Evolutionary conservation across 2,329 filamentous ascomycete genomes (phyloP).

Genomic region (Allantophomopsis lycopodina): DNA sequence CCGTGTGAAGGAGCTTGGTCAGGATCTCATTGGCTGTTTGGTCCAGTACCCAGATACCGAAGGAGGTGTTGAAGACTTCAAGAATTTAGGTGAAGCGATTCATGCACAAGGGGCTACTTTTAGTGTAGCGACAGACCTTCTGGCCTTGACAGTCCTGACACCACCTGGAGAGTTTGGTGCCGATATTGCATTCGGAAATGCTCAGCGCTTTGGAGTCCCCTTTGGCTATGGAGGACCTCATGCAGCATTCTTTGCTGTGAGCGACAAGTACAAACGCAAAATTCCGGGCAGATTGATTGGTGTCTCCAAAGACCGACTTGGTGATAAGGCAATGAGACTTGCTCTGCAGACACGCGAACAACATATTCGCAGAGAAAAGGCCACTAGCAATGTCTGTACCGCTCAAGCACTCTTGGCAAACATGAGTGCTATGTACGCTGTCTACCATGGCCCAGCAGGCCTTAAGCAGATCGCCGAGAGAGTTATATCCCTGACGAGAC

Average conservation of each 20-base stretch:
- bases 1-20: conserved; percentile 58
- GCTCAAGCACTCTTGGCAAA: conserved; percentile 89
- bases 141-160: conserved; percentile 75
- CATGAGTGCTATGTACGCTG: conserved; percentile 88
- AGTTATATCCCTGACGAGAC: conserved; percentile 56
- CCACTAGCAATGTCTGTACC: conserved; percentile 94
- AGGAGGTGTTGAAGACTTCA: conserved; percentile 67
- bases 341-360: conserved; percentile 90
- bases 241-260: conserved; percentile 88
- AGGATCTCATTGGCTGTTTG: conserved; percentile 76
- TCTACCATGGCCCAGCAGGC: conserved; percentile 82
- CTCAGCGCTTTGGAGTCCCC: conserved; percentile 84
- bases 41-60: conserved; percentile 93
- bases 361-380: conserved; percentile 92
- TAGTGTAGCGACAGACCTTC: conserved; percentile 77
- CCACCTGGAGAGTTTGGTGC: conserved; percentile 90
- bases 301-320: conserved; percentile 79
- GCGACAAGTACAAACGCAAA: conserved; percentile 85
- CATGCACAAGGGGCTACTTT: conserved; percentile 70
- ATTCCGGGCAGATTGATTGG: conserved; percentile 86
- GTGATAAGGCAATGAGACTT: conserved; percentile 67
- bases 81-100: conserved; percentile 57
- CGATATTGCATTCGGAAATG: conserved; percentile 87
- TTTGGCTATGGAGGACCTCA: conserved; percentile 92
- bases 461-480: conserved; percentile 73